phyloP scores from a whole-genome alignment of 306 rosid genomes.

The Coriaria nepalensis region DNA sequence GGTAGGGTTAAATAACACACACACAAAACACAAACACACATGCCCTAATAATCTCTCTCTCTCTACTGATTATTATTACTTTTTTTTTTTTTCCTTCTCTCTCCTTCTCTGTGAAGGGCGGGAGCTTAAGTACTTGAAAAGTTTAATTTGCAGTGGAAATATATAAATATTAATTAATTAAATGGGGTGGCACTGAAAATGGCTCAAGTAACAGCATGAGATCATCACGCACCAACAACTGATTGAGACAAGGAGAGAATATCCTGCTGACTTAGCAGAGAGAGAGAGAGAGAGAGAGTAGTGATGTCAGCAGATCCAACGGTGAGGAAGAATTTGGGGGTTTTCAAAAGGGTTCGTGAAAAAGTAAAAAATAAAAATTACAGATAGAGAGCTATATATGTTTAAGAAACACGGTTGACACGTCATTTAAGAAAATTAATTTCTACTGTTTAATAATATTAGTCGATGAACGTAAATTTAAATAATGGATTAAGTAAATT shows the following conservation, averaged over 20 bases:
- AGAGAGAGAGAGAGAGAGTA: conserved; percentile 12
- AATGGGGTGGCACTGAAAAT: conserved; percentile 38
- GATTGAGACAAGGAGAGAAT: conserved; percentile 43
- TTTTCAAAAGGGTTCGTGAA: too few relatives aligned
- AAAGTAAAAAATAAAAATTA: too few relatives aligned
- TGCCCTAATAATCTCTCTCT: conserved; percentile 49
- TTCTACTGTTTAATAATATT: too few relatives aligned
- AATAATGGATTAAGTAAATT: too few relatives aligned
- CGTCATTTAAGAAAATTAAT: too few relatives aligned
- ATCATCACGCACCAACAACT: conserved; percentile 48
- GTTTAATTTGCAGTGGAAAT: conserved; percentile 31
- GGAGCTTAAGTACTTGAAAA: conserved; percentile 68
- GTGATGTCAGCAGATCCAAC: background rate
- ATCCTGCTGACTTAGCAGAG: conserved; percentile 11
- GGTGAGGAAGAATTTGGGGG: background rate
- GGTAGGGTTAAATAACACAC: conserved; percentile 35
- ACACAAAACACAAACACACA: conserved; percentile 16
- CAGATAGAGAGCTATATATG: too few relatives aligned
- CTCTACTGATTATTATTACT: conserved; percentile 25
- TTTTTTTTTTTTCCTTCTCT: background rate
- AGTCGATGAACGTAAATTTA: too few relatives aligned
- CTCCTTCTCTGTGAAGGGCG: conserved; percentile 40
- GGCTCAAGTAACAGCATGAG: conserved; percentile 27
- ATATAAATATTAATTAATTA: too few relatives aligned
- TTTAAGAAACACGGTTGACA: too few relatives aligned